Base-by-base conservation (phyloP, 2,329 filamentous ascomycete genomes). In the Fusarium zealandicum region DNA sequence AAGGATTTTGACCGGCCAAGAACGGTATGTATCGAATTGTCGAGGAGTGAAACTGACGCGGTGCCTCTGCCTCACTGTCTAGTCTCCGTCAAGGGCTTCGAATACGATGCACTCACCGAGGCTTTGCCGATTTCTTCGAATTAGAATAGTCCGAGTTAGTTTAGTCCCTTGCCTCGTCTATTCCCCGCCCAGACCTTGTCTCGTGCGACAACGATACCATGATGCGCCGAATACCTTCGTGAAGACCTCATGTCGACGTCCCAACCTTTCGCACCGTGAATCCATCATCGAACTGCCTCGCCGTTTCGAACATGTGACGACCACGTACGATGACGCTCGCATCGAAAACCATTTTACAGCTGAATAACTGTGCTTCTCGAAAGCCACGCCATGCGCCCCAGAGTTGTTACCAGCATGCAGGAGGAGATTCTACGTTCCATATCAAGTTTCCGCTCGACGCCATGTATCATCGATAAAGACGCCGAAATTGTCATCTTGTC, bases 1-100 rank as follows among this genome's bases (percentile, higher is more conserved):
- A 40, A 51, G 33, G 44, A 46, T 40, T 31, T 22, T 31, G 35
- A 22, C 28, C 28, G 13, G 14, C 43, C 4, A 25, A 49, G 16
- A 54, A 49, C 14, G 52, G 65, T 65, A 67, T 57, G 65, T 66
- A 50, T 66, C 17, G 37, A 35, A 47, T 40, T 39, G 43, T 41
- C 28, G 44, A 39, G 36, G 42, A 32, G 37, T 39, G 18, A 33
- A 56, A 63, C 65, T 67, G 54, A 67, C 56, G 45, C 45, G 45
- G 42, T 47, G 18, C 14, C 20, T 36, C 11, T 44, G 41, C 25
- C 45, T 48, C n/a, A 39, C 18, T 16, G 17, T 56, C 27, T 64
- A 64, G 58, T 36, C 38, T 27, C 28, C 20, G 32, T 14, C 20
- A 14, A 41, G 43, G n/a, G 3, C 9, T 17, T 38, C 27, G 14